A percentile compares a stretch with the other conserved stretches of the same genome.
Evolutionary conservation across 345 rosid genomes (phyloP).

Genomic region (Populus alba): DNA sequence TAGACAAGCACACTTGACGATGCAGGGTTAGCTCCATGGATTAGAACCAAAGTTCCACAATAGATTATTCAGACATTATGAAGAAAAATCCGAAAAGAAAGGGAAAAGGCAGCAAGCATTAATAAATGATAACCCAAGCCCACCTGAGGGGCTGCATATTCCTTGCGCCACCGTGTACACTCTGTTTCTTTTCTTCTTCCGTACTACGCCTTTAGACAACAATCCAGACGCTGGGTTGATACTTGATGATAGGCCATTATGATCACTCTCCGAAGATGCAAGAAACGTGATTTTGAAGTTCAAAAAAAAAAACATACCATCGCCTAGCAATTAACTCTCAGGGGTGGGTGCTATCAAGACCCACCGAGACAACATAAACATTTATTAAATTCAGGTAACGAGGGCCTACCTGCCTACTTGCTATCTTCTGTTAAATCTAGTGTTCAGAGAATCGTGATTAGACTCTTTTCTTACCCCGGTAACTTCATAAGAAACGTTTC

Average conservation of each 20-base stretch:
- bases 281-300: neutral
- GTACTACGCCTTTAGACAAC: neutral
- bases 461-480: neutral
- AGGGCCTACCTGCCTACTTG: neutral
- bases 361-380: neutral
- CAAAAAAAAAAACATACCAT: neutral
- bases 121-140: neutral
- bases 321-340: neutral
- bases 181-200: no score
- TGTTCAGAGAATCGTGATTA: neutral
- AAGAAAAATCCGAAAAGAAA: no score
- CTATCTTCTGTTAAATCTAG: neutral
- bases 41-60: neutral
- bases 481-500: neutral
- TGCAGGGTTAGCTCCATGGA: neutral
- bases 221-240: neutral
- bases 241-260: neutral
- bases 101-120: no score
- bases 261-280: neutral
- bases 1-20: slow-evolving; percentile 3
- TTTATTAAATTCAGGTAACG: neutral
- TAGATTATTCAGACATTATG: neutral
- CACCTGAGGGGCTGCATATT: neutral
- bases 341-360: neutral
- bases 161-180: neutral